These are phyloP conservation scores for Inga leiocalycina DNA, from an alignment of 306 rosid species.

Conservation along the genomic window DNA sequence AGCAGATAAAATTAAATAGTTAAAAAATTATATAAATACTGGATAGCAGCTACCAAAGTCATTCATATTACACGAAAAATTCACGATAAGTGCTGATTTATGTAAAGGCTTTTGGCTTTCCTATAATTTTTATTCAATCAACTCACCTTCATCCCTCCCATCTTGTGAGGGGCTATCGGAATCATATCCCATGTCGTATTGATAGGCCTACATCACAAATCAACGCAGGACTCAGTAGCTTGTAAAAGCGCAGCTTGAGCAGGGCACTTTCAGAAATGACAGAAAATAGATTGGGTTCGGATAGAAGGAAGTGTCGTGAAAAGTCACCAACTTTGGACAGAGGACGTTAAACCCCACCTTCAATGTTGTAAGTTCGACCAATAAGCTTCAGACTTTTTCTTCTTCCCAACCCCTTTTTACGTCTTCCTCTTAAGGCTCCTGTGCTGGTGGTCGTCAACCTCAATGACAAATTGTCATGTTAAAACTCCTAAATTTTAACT, in stretches of 20 bases:
- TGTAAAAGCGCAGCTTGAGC: constrained; percentile 22
- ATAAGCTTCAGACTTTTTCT: neutral
- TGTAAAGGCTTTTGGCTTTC: neutral
- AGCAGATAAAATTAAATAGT: neutral
- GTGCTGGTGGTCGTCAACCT: neutral
- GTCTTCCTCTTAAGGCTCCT: constrained; percentile 3
- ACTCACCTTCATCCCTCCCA: constrained; percentile 84
- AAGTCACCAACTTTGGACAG: neutral
- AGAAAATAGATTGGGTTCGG: neutral
- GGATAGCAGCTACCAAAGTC: neutral
- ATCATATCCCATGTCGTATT: constrained; percentile 63
- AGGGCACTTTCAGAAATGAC: neutral
- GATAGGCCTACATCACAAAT: constrained; percentile 32
- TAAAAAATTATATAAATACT: neutral
- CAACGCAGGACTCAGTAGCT: constrained; percentile 31
- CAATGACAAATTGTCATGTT: constrained; percentile 15
- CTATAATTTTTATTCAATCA: constrained; percentile 14
- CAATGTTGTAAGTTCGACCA: neutral
- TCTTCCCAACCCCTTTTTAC: neutral
- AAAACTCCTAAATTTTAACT: constrained; percentile 30
- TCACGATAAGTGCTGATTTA: neutral
- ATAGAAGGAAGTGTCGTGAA: neutral
- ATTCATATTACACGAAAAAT: neutral
- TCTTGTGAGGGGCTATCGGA: constrained; percentile 72
- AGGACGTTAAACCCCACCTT: constrained; percentile 13